These are phyloP conservation scores for Fusarium multiceps DNA, from an alignment of 2,329 filamentous ascomycete species.

Conservation along the genomic window DNA sequence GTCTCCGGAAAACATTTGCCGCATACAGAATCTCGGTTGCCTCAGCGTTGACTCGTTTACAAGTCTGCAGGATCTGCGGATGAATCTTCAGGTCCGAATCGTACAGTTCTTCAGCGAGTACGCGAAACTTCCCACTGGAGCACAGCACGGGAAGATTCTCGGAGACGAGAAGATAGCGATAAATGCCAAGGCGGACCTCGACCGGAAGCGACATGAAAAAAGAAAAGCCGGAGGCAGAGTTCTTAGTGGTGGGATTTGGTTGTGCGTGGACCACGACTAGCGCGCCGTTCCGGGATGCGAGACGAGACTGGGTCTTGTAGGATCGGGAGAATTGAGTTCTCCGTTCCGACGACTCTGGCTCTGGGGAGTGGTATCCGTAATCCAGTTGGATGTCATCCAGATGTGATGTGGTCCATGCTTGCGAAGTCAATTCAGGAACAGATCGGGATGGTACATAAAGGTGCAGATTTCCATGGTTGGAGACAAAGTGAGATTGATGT, in stretches of 20 bases:
- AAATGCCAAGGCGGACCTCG: slow-evolving; percentile 27
- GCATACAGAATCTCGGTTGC: slow-evolving; percentile 11
- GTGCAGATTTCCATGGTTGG: neutral
- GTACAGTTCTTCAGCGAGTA: neutral
- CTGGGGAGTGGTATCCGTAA: neutral
- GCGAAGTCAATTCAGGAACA: neutral
- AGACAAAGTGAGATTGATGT: slow-evolving; percentile 5
- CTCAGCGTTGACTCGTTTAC: slow-evolving; percentile 19
- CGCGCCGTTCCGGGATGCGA: neutral
- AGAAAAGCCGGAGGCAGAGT: neutral
- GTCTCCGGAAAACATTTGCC: slow-evolving; percentile 11
- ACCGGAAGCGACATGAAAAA: slow-evolving; percentile 11
- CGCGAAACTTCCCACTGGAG: neutral
- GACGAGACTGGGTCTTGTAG: neutral
- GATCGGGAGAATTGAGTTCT: neutral
- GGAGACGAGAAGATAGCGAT: slow-evolving; percentile 18
- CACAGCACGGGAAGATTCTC: neutral
- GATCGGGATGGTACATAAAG: neutral
- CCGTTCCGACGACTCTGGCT: neutral
- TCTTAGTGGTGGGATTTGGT: neutral
- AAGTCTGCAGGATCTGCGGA: slow-evolving; percentile 11
- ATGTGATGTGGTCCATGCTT: slow-evolving; percentile 8
- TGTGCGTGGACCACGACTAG: neutral
- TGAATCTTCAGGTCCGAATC: neutral
- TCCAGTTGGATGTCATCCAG: slow-evolving; percentile 7